Evolutionary conservation across 192 early-diverging fungal species (phyloP).

Genomic region (Mortierella antarctica): DNA sequence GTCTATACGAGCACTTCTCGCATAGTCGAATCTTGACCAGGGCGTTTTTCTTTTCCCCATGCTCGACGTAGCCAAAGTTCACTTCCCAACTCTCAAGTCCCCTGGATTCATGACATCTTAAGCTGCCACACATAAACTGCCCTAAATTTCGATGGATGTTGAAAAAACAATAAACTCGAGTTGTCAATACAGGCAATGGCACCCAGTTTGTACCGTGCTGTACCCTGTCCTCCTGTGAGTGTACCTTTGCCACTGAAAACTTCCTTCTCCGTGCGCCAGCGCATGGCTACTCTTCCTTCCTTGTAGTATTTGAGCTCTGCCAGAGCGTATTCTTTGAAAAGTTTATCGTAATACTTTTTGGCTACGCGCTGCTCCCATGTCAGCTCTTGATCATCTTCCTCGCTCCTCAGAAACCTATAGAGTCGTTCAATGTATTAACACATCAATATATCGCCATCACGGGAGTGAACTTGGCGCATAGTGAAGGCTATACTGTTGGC

Average conservation of each 20-base stretch:
- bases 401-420: slow-evolving; percentile 71
- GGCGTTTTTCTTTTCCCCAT: slow-evolving; percentile 78
- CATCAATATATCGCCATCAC: neutral
- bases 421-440: neutral
- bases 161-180: neutral
- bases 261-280: slow-evolving; percentile 79
- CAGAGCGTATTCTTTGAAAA: slow-evolving; percentile 88
- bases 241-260: slow-evolving; percentile 74
- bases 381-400: slow-evolving; percentile 57
- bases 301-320: slow-evolving; percentile 79
- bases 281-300: slow-evolving; percentile 62
- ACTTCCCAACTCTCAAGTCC: slow-evolving; percentile 85
- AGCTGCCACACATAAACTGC: slow-evolving; percentile 79
- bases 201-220: neutral
- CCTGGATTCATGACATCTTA: slow-evolving; percentile 56
- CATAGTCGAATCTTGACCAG: slow-evolving; percentile 87
- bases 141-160: slow-evolving; percentile 50
- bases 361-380: slow-evolving; percentile 82
- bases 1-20: slow-evolving; percentile 69
- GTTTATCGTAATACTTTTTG: slow-evolving; percentile 86
- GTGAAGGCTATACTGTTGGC: neutral
- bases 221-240: too few relatives aligned
- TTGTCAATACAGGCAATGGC: neutral
- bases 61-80: slow-evolving; percentile 85
- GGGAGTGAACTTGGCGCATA: neutral